A percentile compares a stretch with the other conserved stretches of the same genome.
phyloP scores from a whole-genome alignment of 169 alveolate genomes.

The Cryptosporidium meleagridis region DNA sequence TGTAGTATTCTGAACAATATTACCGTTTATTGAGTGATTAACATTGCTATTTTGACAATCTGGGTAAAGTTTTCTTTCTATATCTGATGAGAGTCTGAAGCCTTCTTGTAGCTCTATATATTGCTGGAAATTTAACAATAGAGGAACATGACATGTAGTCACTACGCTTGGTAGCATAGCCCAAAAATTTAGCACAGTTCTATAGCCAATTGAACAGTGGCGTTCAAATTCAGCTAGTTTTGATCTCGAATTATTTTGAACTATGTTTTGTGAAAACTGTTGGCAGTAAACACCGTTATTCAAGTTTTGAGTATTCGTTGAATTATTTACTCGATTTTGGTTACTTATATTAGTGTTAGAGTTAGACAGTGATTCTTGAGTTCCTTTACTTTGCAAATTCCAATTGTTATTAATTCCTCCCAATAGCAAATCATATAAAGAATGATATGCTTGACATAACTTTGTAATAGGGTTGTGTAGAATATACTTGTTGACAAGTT shows the following conservation, averaged over 20 bases:
- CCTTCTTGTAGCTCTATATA: conserved; percentile 79
- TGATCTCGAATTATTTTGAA: conserved; percentile 31
- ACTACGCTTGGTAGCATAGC: conserved; percentile 73
- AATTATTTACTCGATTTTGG: not conserved
- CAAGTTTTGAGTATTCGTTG: not conserved
- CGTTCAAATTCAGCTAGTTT: conserved; percentile 68
- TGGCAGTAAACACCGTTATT: conserved; percentile 6
- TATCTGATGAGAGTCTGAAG: conserved; percentile 74
- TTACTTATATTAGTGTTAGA: not conserved
- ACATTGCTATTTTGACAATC: conserved; percentile 5
- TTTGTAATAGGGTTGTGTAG: conserved; percentile 75
- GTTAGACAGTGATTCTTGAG: not conserved
- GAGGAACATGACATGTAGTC: conserved; percentile 73
- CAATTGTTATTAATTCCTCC: conserved; percentile 35
- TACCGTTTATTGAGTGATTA: not conserved
- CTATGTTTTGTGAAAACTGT: not conserved
- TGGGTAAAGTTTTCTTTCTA: conserved; percentile 58
- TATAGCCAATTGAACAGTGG: conserved; percentile 71
- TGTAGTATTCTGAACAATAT: not conserved
- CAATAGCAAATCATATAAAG: conserved; percentile 58
- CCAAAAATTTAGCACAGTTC: conserved; percentile 73
- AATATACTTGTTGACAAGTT: conserved; percentile 76
- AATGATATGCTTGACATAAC: conserved; percentile 72
- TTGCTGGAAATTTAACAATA: conserved; percentile 78
- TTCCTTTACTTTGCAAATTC: not conserved